phyloP scores from a whole-genome alignment of 768 basidiomycete genomes.

The Gloeostereum incarnatum region DNA sequence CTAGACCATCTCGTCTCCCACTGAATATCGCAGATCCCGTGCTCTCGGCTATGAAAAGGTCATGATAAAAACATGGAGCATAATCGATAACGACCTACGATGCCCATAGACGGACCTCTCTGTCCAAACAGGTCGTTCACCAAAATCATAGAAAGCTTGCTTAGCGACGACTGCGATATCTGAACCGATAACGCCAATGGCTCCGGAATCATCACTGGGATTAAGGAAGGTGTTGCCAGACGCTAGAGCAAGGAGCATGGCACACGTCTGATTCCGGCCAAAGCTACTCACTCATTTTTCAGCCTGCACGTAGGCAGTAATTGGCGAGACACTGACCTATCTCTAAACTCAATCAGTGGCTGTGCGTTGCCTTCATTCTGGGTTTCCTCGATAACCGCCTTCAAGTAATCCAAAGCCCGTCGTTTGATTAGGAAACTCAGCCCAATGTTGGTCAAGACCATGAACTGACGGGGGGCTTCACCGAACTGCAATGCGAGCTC shows the following conservation, averaged over 20 bases:
- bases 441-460: slow-evolving; percentile 84
- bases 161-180: slow-evolving; percentile 69
- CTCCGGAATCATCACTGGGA: slow-evolving; percentile 34
- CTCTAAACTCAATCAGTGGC: slow-evolving; percentile 75
- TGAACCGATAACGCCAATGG: slow-evolving; percentile 41
- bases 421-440: slow-evolving; percentile 74
- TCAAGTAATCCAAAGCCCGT: slow-evolving; percentile 78
- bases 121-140: slow-evolving; percentile 76
- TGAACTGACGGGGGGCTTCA: slow-evolving; percentile 68
- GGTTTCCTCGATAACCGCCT: slow-evolving; percentile 72
- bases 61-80: slow-evolving; percentile 2
- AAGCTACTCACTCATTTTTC: slow-evolving; percentile 40
- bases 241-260: slow-evolving; percentile 83
- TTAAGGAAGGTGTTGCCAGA: slow-evolving; percentile 78
- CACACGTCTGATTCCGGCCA: slow-evolving; percentile 86
- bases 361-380: slow-evolving; percentile 70
- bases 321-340: slow-evolving; percentile 44
- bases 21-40: slow-evolving; percentile 75
- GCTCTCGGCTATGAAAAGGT: slow-evolving; percentile 38
- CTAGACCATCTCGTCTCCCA: slow-evolving; percentile 82
- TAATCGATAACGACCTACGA: slow-evolving; percentile 27
- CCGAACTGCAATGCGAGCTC: slow-evolving; percentile 79
- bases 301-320: background rate
- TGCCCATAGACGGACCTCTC: slow-evolving; percentile 73
- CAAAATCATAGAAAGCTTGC: slow-evolving; percentile 81